Evolutionary conservation across 345 rosid species (phyloP), one percentile per base, ranked within the genome.

Genomic region (Ceriops decandra): DNA sequence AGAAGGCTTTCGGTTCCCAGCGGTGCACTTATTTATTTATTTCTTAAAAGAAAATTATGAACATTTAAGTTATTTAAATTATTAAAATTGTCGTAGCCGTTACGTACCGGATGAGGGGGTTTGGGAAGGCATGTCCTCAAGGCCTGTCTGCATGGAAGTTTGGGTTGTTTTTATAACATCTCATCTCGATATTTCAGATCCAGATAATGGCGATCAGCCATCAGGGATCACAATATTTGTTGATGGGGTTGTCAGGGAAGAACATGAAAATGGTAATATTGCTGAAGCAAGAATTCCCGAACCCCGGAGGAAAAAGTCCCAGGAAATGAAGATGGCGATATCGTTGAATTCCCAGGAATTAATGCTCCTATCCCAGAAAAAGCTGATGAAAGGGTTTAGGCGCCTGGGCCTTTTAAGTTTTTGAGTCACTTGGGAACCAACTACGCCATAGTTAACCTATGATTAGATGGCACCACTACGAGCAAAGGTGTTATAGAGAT

Each of bases 181-280:
- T 65, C 57, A 3, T 24, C 60, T 78, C 52, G 26, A 31, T 22
- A 15, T 78, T 80, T 60, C 79, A 88, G 98, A 71, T 67, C 62
- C 74, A 6, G 92, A 90, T 74, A 85, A 74, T 7, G 84, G 79
- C 68, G 86, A 87, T 75, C 80, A 83, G 75, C 85, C 83, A 35
- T 92, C 98, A 0, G 90, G 93, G 73, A 90, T 95, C 63, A 82
- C 84, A 52, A 92, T 95, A 84, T 92, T 63, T 70, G 88, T 75
- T 2, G 90, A 92, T 66, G 86, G 26, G 33, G 91, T 85, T 52
- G 35, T 64, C 57, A 64, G 66, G 71, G 83, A 60, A 64, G 91
- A 84, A 72, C 76, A 73, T 35, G 87, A 85, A 80, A 93, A 95
- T 52, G 97, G 96, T 28, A 96, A 87, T 77, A 86, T 88, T 38